These are phyloP conservation scores for Aureobasidium sp. DNA, from an alignment of 2,329 filamentous ascomycete species.

Conservation along the genomic window DNA sequence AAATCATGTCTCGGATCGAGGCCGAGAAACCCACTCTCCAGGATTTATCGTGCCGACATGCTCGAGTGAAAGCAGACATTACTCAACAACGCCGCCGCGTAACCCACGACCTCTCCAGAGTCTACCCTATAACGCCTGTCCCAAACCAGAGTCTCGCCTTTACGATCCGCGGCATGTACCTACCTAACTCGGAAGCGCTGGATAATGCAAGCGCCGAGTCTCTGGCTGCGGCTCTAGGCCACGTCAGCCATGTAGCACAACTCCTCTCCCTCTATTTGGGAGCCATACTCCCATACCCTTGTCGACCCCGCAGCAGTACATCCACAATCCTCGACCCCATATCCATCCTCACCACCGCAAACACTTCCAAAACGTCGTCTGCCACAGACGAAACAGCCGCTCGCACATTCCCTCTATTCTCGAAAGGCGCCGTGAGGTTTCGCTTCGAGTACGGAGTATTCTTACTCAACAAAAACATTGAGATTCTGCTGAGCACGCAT, in stretches of 20 bases:
- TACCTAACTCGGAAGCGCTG: slow-evolving; percentile 70
- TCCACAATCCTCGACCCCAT: slow-evolving; percentile 73
- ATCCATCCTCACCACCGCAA: slow-evolving; percentile 25
- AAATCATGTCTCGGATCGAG: slow-evolving; percentile 27
- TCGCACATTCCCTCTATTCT: slow-evolving; percentile 68
- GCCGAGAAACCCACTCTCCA: slow-evolving; percentile 47
- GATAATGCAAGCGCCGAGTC: slow-evolving; percentile 62
- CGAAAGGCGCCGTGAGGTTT: slow-evolving; percentile 65
- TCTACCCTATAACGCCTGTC: slow-evolving; percentile 74
- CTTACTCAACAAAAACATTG: slow-evolving; percentile 92
- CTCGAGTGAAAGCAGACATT: slow-evolving; percentile 57
- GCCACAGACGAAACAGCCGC: slow-evolving; percentile 20
- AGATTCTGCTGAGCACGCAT: slow-evolving; percentile 53
- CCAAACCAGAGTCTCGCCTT: slow-evolving; percentile 64
- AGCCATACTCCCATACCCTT: slow-evolving; percentile 71
- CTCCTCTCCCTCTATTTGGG: slow-evolving; percentile 76
- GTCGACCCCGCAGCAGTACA: slow-evolving; percentile 65
- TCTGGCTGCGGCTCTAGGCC: slow-evolving; percentile 73
- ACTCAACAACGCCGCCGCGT: slow-evolving; percentile 82
- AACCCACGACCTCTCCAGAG: slow-evolving; percentile 69
- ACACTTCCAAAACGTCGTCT: slow-evolving; percentile 17
- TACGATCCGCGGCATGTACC: slow-evolving; percentile 67
- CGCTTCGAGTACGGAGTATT: slow-evolving; percentile 96
- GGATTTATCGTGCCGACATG: slow-evolving; percentile 21
- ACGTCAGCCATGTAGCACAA: slow-evolving; percentile 67